Conservation (phyloP, 2,329 filamentous ascomycete species). For the Cercospora brassicicola region DNA sequence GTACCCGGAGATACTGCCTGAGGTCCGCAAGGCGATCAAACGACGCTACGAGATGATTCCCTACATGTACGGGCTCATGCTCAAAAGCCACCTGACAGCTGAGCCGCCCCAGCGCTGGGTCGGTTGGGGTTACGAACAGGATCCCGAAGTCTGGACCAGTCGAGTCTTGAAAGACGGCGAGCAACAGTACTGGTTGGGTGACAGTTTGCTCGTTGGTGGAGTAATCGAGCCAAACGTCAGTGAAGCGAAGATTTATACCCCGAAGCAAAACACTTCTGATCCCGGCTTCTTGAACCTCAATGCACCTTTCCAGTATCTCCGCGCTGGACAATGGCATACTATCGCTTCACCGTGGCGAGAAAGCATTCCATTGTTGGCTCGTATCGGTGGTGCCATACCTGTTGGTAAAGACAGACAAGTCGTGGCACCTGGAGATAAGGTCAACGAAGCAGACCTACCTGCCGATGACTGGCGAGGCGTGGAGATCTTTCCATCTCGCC, state of each 20-base stretch:
- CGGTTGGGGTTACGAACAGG: conserved; percentile 69
- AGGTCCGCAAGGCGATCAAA: conserved; percentile 66
- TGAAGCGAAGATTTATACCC: conserved; percentile 62
- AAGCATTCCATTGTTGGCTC: conserved; percentile 58
- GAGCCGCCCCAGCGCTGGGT: conserved; percentile 69
- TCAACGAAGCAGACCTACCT: conserved; percentile 48
- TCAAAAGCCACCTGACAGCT: conserved; percentile 62
- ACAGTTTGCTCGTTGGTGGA: conserved; percentile 64
- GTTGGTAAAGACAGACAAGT: conserved; percentile 55
- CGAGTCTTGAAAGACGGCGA: conserved; percentile 62
- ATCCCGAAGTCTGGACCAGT: conserved; percentile 64
- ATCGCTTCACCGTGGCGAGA: conserved; percentile 54
- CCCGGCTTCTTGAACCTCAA: conserved; percentile 65
- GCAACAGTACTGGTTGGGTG: conserved; percentile 72
- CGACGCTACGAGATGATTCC: conserved; percentile 71
- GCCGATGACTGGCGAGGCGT: conserved; percentile 58
- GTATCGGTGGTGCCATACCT: conserved; percentile 56
- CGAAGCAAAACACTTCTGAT: conserved; percentile 44
- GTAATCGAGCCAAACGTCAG: conserved; percentile 63
- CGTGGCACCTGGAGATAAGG: conserved; percentile 52
- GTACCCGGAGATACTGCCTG: conserved; percentile 65
- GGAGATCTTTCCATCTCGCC: conserved; percentile 57
- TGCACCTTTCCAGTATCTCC: conserved; percentile 59
- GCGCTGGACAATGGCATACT: conserved; percentile 56
- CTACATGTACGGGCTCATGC: conserved; percentile 66